Conservation (phyloP, 768 basidiomycete species). For the Auricularia sp. region DNA sequence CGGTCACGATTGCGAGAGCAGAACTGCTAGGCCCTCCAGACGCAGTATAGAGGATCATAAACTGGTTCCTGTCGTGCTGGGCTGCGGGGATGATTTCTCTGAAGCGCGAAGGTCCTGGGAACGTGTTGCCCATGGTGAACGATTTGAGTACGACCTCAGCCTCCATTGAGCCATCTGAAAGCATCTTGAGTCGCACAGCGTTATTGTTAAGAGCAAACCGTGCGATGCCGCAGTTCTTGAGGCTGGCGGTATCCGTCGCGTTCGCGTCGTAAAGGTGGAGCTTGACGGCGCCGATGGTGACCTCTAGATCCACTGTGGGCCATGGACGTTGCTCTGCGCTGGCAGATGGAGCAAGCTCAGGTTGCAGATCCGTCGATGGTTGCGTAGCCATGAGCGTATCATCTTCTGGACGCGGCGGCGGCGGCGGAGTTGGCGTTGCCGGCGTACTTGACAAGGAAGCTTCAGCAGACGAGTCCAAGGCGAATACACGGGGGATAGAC, state of each 20-base stretch:
- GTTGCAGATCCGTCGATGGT: slow-evolving; percentile 32
- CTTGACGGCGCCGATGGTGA: slow-evolving; percentile 61
- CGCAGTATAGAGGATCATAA: slow-evolving; percentile 85
- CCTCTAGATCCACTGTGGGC: slow-evolving; percentile 63
- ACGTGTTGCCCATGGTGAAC: slow-evolving; percentile 83
- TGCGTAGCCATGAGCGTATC: slow-evolving; percentile 16
- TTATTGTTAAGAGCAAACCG: slow-evolving; percentile 77
- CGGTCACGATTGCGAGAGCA: slow-evolving; percentile 69
- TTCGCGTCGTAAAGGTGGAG: slow-evolving; percentile 75
- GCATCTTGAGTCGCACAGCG: slow-evolving; percentile 66
- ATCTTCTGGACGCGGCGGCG: slow-evolving; percentile 8
- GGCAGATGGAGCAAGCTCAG: slow-evolving; percentile 40
- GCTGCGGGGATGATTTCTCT: slow-evolving; percentile 93
- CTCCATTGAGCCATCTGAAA: slow-evolving; percentile 77
- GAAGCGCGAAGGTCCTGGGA: slow-evolving; percentile 73
- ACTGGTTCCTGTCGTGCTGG: slow-evolving; percentile 77
- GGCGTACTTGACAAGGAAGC: slow-evolving; percentile 12
- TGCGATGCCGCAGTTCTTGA: slow-evolving; percentile 75
- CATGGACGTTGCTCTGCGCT: slow-evolving; percentile 30
- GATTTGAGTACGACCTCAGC: slow-evolving; percentile 84
- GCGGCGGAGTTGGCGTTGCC: slow-evolving; percentile 12
- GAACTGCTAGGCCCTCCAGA: slow-evolving; percentile 48
- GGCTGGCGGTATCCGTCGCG: slow-evolving; percentile 44
- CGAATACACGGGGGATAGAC: slow-evolving; percentile 60
- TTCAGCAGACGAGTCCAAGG: slow-evolving; percentile 33